phyloP scores from a whole-genome alignment of 257 asterid genomes.

The Scutellaria barbata region DNA sequence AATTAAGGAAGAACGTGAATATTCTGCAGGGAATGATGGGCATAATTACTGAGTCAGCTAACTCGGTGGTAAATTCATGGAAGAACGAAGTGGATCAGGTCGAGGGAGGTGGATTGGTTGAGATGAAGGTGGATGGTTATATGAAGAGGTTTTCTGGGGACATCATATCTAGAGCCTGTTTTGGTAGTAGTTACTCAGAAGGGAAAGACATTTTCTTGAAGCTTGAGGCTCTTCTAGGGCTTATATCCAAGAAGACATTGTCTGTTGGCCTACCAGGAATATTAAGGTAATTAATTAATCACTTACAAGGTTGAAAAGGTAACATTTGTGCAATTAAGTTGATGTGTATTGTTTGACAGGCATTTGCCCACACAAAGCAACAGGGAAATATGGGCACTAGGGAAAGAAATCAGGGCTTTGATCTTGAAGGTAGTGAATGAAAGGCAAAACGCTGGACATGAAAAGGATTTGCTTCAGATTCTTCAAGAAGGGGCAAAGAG shows the following conservation, averaged over 20 bases:
- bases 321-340: too few relatives aligned
- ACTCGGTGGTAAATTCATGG: constrained; percentile 44
- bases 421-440: constrained; percentile 49
- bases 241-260: constrained; percentile 39
- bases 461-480: constrained; percentile 50
- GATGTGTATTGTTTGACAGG: constrained; percentile 30
- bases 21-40: constrained; percentile 48
- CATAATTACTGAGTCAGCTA: constrained; percentile 44
- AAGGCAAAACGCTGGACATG: constrained; percentile 39
- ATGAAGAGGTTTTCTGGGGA: constrained; percentile 54
- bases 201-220: constrained; percentile 51
- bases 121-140: constrained; percentile 37
- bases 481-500: constrained; percentile 46
- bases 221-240: constrained; percentile 40
- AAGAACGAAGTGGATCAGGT: constrained; percentile 29
- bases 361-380: constrained; percentile 58
- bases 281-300: constrained; percentile 37
- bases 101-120: constrained; percentile 35
- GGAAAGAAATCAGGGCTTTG: constrained; percentile 49
- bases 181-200: constrained; percentile 51
- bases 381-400: constrained; percentile 50
- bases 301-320: too few relatives aligned
- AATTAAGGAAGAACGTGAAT: too few relatives aligned
- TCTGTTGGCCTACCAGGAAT: constrained; percentile 47
- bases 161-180: constrained; percentile 59